These are phyloP conservation scores for Nadsonia commutata DNA, from an alignment of 1,139 yeast species.

Conservation along the genomic window DNA sequence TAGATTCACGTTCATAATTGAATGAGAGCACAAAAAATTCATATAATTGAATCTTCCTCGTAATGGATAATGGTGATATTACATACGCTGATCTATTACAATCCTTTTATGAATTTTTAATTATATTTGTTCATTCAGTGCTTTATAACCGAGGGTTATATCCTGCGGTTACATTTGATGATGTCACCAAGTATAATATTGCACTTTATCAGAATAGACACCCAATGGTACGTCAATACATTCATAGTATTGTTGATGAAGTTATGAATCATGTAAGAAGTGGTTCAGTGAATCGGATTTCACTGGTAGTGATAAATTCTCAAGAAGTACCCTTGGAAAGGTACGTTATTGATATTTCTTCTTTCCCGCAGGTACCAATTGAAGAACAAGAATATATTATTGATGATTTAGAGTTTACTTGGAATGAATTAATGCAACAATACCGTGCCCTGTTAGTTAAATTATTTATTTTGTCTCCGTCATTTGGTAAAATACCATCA, in stretches of 20 bases:
- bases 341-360: slow-evolving; percentile 19
- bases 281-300: slow-evolving; percentile 9
- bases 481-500: slow-evolving; percentile 14
- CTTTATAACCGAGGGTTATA: slow-evolving; percentile 22
- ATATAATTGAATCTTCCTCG: too few species aligned
- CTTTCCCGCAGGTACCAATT: slow-evolving; percentile 13
- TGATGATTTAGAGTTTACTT: slow-evolving; percentile 4
- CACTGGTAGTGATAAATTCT: slow-evolving; percentile 12
- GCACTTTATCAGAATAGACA: slow-evolving; percentile 24
- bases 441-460: slow-evolving; percentile 18
- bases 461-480: slow-evolving; percentile 11
- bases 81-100: slow-evolving; percentile 12
- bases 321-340: slow-evolving; percentile 19
- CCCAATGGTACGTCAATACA: slow-evolving; percentile 25
- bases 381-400: not conserved
- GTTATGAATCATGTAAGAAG: slow-evolving; percentile 15
- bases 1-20: not conserved
- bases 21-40: too few species aligned
- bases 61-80: too few species aligned
- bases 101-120: slow-evolving; percentile 22
- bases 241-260: slow-evolving; percentile 19
- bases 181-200: slow-evolving; percentile 21
- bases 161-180: slow-evolving; percentile 21
- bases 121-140: slow-evolving; percentile 22
- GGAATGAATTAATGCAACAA: slow-evolving; percentile 15